These are phyloP conservation scores for Cladorrhinum sp. DNA, from an alignment of 2,329 filamentous ascomycete genomes.

Conservation along the genomic window DNA sequence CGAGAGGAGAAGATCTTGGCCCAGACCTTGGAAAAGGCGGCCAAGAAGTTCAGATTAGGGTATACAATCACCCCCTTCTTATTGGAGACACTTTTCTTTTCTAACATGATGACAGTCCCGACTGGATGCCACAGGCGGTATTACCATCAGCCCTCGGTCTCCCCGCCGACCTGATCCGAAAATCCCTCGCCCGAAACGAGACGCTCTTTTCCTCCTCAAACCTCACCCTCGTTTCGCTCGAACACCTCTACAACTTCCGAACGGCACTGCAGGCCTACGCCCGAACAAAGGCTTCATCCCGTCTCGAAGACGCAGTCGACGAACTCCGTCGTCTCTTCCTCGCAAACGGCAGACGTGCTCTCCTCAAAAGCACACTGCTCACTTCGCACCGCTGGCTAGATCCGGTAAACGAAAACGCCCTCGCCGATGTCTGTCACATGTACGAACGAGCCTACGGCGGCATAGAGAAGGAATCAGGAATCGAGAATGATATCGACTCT, in stretches of 20 bases:
- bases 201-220: conserved; percentile 59
- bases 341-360: conserved; percentile 46
- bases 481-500: conserved; percentile 26
- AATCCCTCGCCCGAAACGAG: conserved; percentile 58
- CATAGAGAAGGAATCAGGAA: conserved; percentile 21
- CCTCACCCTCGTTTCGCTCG: conserved; percentile 57
- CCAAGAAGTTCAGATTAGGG: conserved; percentile 47
- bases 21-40: conserved; percentile 50
- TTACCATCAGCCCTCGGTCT: conserved; percentile 44
- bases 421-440: conserved; percentile 47
- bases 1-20: conserved; percentile 48
- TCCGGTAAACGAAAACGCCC: conserved; percentile 44
- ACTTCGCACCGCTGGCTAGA: conserved; percentile 57
- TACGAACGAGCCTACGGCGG: conserved; percentile 26
- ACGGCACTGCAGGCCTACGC: conserved; percentile 57
- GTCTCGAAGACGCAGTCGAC: conserved; percentile 60
- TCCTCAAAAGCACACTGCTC: conserved; percentile 50
- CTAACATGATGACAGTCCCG: conserved; percentile 31
- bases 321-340: conserved; percentile 60
- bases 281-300: conserved; percentile 40
- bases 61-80: conserved; percentile 20
- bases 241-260: conserved; percentile 64
- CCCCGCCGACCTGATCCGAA: conserved; percentile 50
- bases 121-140: conserved; percentile 44
- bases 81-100: conserved; percentile 4